Evolutionary conservation across 1,139 yeast genomes (phyloP).

Genomic region (Kodamaea alishanica): DNA sequence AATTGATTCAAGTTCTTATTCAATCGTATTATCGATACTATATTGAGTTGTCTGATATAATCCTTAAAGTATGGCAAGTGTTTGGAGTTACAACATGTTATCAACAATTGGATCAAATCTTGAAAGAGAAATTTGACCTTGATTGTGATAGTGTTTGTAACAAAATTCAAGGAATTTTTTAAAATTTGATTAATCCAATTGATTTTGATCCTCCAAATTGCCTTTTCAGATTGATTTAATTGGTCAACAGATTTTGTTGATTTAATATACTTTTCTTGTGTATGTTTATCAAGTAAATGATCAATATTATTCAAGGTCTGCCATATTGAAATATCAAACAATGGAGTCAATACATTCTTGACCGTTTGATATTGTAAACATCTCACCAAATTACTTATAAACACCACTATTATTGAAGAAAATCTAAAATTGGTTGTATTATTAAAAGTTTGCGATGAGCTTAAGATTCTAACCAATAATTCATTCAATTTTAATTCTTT

Average conservation of each 20-base stretch:
- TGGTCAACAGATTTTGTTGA: constrained; percentile 6
- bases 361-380: constrained; percentile 1
- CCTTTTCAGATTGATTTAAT: constrained; percentile 2
- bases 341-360: constrained; percentile 16
- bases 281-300: not conserved
- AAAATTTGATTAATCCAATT: constrained; percentile 4
- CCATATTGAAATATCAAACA: constrained; percentile 41
- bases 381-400: constrained; percentile 1
- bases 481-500: constrained; percentile 9
- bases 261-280: not conserved
- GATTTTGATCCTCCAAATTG: not conserved
- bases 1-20: constrained; percentile 1
- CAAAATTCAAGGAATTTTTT: not conserved
- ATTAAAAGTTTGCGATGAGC: constrained; percentile 5
- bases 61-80: too few relatives aligned
- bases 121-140: not conserved
- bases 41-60: too few relatives aligned
- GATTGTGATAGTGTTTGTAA: not conserved
- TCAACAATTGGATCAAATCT: too few relatives aligned
- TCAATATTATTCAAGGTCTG: constrained; percentile 20
- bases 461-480: constrained; percentile 9
- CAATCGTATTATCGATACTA: not conserved
- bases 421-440: constrained; percentile 6
- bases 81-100: too few relatives aligned
- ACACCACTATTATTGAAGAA: constrained; percentile 4